phyloP scores from a whole-genome alignment of 108 stramenopile species.

The Fistulifera solaris region DNA sequence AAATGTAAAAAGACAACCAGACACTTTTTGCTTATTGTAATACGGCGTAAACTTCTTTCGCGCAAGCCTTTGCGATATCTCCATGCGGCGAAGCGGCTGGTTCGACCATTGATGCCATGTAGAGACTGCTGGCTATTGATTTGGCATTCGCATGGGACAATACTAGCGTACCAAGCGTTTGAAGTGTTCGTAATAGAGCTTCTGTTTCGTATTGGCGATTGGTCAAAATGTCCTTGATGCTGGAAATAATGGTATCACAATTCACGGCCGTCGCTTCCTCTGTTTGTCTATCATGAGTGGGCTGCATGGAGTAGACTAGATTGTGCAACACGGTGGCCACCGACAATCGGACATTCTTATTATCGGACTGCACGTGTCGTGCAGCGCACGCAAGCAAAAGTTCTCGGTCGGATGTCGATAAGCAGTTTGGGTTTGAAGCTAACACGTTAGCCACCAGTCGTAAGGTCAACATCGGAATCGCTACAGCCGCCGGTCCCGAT shows the following conservation, averaged over 20 bases:
- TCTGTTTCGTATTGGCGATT: constrained; percentile 59
- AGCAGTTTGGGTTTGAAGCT: constrained; percentile 7
- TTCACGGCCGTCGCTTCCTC: constrained; percentile 15
- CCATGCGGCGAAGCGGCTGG: constrained; percentile 53
- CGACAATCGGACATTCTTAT: constrained; percentile 77
- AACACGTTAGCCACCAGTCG: constrained; percentile 68
- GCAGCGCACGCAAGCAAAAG: constrained; percentile 43
- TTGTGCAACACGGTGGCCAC: constrained; percentile 72
- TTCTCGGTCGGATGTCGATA: constrained; percentile 5
- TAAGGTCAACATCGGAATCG: constrained; percentile 77
- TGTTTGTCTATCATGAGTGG: neutral
- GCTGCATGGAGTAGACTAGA: constrained; percentile 43
- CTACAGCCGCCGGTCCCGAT: constrained; percentile 50
- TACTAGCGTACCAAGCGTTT: constrained; percentile 63
- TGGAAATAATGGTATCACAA: neutral
- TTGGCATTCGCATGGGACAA: constrained; percentile 40
- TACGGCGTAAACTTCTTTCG: constrained; percentile 54
- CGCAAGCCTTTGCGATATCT: constrained; percentile 39
- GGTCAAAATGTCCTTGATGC: neutral
- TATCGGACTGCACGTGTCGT: constrained; percentile 31
- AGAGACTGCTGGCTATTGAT: constrained; percentile 37
- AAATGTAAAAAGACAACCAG: no score
- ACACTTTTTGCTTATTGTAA: constrained; percentile 13
- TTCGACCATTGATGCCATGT: constrained; percentile 53
- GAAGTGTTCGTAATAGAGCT: constrained; percentile 41